These are phyloP conservation scores for Saturnispora sanitii DNA, from an alignment of 805 yeast genomes.

Conservation along the genomic window DNA sequence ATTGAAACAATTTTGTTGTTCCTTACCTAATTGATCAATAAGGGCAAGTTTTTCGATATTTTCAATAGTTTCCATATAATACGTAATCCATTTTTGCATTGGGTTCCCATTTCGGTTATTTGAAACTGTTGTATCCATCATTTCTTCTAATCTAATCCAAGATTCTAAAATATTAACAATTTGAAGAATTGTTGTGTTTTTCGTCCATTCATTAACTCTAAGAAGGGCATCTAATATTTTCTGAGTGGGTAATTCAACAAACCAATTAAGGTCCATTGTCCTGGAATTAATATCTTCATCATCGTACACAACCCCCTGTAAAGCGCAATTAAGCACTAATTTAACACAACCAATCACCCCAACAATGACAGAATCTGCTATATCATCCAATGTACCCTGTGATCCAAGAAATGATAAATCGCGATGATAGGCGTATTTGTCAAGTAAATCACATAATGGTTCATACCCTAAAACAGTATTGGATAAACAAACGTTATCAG, in stretches of 20 bases:
- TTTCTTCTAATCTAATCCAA: slow-evolving; percentile 4
- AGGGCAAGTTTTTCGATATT: slow-evolving; percentile 1
- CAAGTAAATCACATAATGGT: slow-evolving; percentile 32
- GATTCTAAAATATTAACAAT: slow-evolving; percentile 1
- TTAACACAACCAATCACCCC: slow-evolving; percentile 49
- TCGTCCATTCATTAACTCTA: slow-evolving; percentile 2
- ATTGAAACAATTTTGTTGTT: slow-evolving; percentile 31
- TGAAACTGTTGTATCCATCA: not conserved
- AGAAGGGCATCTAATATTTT: slow-evolving; percentile 1
- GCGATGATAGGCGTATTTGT: slow-evolving; percentile 3
- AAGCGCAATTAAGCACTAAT: slow-evolving; percentile 36
- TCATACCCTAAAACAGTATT: slow-evolving; percentile 70
- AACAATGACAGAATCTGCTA: slow-evolving; percentile 40
- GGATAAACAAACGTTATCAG: slow-evolving; percentile 56
- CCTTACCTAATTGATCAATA: slow-evolving; percentile 1
- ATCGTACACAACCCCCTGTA: slow-evolving; percentile 52
- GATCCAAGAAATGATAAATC: not conserved
- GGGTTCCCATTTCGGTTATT: not conserved
- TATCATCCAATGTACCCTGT: slow-evolving; percentile 27
- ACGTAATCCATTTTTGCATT: not conserved
- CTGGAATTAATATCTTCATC: slow-evolving; percentile 69
- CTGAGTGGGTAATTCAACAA: slow-evolving; percentile 15
- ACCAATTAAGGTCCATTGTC: slow-evolving; percentile 43
- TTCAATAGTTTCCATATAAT: not conserved
- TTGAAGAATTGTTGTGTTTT: slow-evolving; percentile 2